Percentiles rank a stretch among this genome's conserved stretches.
These are phyloP conservation scores for Aspergillus olivimuriae DNA, from an alignment of 495 filamentous ascomycete species.

Conservation along the genomic window DNA sequence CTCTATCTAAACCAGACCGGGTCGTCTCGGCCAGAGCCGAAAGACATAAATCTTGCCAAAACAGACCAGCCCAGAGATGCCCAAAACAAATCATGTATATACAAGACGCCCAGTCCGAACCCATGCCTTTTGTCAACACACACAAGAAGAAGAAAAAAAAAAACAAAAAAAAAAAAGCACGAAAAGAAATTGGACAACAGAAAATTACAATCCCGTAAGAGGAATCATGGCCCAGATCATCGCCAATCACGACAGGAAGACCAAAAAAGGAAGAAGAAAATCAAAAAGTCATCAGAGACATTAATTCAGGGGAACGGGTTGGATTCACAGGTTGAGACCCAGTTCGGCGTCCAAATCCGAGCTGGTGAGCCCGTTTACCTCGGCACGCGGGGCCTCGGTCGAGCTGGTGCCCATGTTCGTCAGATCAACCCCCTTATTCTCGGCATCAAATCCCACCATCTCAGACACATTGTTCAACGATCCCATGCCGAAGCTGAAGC, in stretches of 20 bases:
- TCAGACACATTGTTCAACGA: conserved; percentile 20
- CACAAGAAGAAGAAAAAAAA: neutral
- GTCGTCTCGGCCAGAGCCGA: no score
- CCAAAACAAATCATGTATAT: neutral
- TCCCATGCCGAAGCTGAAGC: conserved; percentile 17
- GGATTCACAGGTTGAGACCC: conserved; percentile 21
- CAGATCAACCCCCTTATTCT: conserved; percentile 25
- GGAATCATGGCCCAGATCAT: no score
- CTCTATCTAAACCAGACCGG: no score
- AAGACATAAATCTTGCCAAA: neutral
- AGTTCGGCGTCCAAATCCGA: conserved; percentile 30
- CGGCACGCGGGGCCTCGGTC: neutral
- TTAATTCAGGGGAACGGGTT: conserved; percentile 5
- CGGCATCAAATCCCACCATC: conserved; percentile 25
- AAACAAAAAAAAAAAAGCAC: neutral
- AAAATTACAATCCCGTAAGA: no score
- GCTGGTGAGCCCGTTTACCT: conserved; percentile 11
- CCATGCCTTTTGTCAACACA: neutral
- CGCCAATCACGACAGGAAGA: no score
- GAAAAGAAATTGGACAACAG: neutral
- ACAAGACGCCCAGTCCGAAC: neutral
- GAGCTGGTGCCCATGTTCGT: no score
- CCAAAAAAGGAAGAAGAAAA: conserved; percentile 8
- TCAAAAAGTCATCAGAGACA: conserved; percentile 6
- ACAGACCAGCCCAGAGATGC: neutral